Conservation (phyloP, 2,329 filamentous ascomycete species). For the Colletotrichum plurivorum region DNA sequence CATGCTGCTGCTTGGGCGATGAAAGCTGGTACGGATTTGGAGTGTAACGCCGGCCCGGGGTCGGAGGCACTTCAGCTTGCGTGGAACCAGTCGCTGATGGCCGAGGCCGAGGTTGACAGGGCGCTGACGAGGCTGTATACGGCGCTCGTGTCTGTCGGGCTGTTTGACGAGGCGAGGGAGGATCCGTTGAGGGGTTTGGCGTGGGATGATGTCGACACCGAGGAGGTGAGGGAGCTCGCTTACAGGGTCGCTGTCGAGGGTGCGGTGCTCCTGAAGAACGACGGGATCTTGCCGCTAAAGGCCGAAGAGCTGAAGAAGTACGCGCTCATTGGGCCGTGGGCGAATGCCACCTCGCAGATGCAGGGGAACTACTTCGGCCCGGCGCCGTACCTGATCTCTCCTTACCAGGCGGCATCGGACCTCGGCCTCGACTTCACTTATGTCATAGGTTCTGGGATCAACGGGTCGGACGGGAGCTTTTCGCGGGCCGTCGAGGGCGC, state of each 20-base stretch:
- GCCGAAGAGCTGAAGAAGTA: slow-evolving; percentile 44
- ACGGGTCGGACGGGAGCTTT: slow-evolving; percentile 43
- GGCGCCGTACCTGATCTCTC: slow-evolving; percentile 41
- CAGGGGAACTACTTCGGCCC: slow-evolving; percentile 43
- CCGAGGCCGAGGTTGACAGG: slow-evolving; percentile 53
- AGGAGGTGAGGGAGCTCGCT: slow-evolving; percentile 68
- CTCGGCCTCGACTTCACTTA: slow-evolving; percentile 49
- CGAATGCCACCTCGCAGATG: slow-evolving; percentile 48
- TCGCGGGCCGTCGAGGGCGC: slow-evolving; percentile 69
- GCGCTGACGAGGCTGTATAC: slow-evolving; percentile 67
- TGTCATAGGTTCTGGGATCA: slow-evolving; percentile 47
- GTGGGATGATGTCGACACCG: slow-evolving; percentile 69
- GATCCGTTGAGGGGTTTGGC: slow-evolving; percentile 64
- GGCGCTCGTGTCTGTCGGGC: slow-evolving; percentile 68
- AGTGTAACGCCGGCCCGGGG: slow-evolving; percentile 43
- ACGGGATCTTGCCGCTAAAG: slow-evolving; percentile 63
- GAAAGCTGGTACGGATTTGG: slow-evolving; percentile 54
- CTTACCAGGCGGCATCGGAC: slow-evolving; percentile 41
- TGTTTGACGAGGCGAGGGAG: slow-evolving; percentile 65
- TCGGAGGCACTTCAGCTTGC: slow-evolving; percentile 41
- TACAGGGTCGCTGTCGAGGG: slow-evolving; percentile 61
- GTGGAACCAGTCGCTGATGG: slow-evolving; percentile 50
- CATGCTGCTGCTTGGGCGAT: slow-evolving; percentile 52
- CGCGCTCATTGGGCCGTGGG: slow-evolving; percentile 52
- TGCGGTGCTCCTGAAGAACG: slow-evolving; percentile 68